Conservation (phyloP, 352 stramenopile genomes). For the Discostella stelligera region DNA sequence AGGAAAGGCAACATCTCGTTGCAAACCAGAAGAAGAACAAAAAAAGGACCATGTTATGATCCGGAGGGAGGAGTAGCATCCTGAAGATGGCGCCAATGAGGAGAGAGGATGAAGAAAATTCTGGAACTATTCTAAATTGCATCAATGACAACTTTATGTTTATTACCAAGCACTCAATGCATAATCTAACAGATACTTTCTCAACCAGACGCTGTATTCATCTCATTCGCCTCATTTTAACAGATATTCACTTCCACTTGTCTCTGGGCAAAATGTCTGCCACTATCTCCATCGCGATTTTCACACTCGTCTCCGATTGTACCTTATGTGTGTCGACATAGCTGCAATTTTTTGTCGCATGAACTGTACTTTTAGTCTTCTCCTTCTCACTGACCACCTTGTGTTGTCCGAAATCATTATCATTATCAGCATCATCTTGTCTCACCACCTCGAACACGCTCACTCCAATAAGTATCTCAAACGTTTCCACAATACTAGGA, state of each 20-base stretch:
- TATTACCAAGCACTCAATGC: background rate
- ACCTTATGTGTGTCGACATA: conserved; percentile 6
- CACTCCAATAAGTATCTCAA: conserved; percentile 44
- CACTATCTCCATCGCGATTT: conserved; percentile 33
- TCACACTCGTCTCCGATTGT: conserved; percentile 42
- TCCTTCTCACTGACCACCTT: background rate
- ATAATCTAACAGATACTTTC: background rate
- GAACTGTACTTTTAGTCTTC: background rate
- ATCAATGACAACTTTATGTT: background rate
- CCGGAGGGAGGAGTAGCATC: conserved; percentile 2
- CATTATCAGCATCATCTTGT: conserved; percentile 9
- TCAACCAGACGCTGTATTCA: background rate
- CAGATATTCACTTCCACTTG: background rate
- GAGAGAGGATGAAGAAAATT: background rate
- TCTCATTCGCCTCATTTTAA: background rate
- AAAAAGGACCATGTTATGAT: background rate
- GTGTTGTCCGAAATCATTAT: background rate
- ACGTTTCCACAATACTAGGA: conserved; percentile 23
- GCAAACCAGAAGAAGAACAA: background rate
- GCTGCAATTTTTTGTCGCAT: background rate
- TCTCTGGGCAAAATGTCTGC: conserved; percentile 20
- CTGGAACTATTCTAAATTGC: background rate
- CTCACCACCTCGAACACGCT: background rate
- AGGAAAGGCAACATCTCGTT: conserved; percentile 6
- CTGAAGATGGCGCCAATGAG: background rate